These are phyloP conservation scores for Hypericum androsaemum DNA, from an alignment of 345 rosid species.

Conservation along the genomic window DNA sequence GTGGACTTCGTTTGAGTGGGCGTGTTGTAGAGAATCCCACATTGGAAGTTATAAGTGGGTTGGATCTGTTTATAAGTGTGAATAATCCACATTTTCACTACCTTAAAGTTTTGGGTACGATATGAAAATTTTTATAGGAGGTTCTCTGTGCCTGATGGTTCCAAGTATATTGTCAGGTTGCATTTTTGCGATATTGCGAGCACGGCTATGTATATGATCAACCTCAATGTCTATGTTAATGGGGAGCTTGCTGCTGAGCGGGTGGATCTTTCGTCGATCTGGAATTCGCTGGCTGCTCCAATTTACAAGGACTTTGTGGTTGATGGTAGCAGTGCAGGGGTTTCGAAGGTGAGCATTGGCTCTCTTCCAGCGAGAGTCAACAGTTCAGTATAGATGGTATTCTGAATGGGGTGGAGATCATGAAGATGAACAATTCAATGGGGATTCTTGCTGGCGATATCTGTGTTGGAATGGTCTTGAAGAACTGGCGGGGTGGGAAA, in stretches of 20 bases:
- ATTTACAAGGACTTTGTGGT: constrained; percentile 55
- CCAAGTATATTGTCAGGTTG: constrained; percentile 54
- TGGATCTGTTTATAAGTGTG: too few species aligned
- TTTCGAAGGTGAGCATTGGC: constrained; percentile 52
- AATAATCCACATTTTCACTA: too few species aligned
- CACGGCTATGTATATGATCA: constrained; percentile 43
- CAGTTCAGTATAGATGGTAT: constrained; percentile 46
- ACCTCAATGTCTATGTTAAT: constrained; percentile 59
- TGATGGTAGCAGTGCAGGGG: constrained; percentile 23
- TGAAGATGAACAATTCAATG: constrained; percentile 79
- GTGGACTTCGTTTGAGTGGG: too few species aligned
- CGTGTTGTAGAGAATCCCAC: too few species aligned
- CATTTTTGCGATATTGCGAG: constrained; percentile 91
- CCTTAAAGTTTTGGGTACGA: too few species aligned
- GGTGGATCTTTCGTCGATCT: constrained; percentile 38
- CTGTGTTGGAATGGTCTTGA: constrained; percentile 39
- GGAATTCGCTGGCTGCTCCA: constrained; percentile 51
- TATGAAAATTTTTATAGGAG: too few species aligned
- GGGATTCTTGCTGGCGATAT: constrained; percentile 67
- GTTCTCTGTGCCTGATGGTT: constrained; percentile 44
- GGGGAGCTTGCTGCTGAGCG: constrained; percentile 47
- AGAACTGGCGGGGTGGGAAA: constrained; percentile 39
- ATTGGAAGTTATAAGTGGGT: too few species aligned
- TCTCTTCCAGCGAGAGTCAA: constrained; percentile 48
- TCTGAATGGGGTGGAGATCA: constrained; percentile 78